Conservation (phyloP, 345 rosid genomes). For the Eucalyptus grandis region DNA sequence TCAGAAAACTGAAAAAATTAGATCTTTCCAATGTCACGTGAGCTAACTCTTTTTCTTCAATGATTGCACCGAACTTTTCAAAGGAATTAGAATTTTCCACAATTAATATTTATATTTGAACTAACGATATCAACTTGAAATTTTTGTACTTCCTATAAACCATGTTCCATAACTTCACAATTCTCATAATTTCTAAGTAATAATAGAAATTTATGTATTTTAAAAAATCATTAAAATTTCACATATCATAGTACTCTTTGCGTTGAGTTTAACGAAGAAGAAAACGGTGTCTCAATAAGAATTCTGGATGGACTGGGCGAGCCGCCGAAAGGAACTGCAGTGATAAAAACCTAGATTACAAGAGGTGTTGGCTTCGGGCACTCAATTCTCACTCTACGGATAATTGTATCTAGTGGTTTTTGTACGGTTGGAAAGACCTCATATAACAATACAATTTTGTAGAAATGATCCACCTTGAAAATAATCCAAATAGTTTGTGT, state of each 20-base stretch:
- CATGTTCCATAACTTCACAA: not conserved
- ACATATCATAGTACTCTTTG: no score
- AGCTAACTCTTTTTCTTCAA: not conserved
- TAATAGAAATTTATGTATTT: no score
- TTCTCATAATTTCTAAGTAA: not conserved
- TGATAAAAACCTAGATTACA: no score
- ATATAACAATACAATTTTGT: no score
- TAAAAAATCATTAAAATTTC: no score
- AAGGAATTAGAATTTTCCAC: rapidly evolving
- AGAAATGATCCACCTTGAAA: no score
- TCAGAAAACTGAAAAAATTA: rapidly evolving
- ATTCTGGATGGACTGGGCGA: rapidly evolving
- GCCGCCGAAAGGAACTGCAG: rapidly evolving
- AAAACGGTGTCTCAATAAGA: rapidly evolving
- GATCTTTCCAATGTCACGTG: not conserved
- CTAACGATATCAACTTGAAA: not conserved
- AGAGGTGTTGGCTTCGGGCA: no score
- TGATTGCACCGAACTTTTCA: not conserved
- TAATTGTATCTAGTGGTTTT: no score
- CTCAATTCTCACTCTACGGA: no score
- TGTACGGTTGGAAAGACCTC: no score
- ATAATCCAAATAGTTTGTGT: no score
- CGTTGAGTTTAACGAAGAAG: rapidly evolving
- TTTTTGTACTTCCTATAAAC: not conserved
- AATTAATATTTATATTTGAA: no score